Conservation (phyloP, 768 basidiomycete species). For the Termitomyces eurrhizus region DNA sequence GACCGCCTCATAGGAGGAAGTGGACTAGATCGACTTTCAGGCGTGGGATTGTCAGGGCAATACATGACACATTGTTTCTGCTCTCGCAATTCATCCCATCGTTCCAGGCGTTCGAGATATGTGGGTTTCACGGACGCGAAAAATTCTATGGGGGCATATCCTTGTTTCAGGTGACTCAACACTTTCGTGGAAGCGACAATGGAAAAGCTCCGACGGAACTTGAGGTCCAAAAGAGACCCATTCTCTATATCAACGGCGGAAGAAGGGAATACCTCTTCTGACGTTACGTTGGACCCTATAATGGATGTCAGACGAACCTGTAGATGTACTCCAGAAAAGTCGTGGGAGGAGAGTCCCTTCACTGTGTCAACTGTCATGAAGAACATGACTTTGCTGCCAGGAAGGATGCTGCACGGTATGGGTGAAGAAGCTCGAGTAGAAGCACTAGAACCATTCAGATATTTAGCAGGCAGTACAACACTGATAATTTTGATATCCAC, state of each 20-base stretch:
- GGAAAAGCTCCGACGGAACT: constrained; percentile 80
- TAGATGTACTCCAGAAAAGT: constrained; percentile 81
- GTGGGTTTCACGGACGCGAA: constrained; percentile 79
- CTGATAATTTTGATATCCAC: constrained; percentile 80
- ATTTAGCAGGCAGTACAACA: constrained; percentile 56
- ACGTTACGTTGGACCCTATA: constrained; percentile 60
- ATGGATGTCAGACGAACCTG: constrained; percentile 89
- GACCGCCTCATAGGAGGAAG: constrained; percentile 84
- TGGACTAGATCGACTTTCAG: constrained; percentile 37
- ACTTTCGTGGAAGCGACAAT: constrained; percentile 74
- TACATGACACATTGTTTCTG: constrained; percentile 47
- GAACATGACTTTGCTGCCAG: constrained; percentile 82
- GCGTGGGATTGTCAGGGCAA: constrained; percentile 28
- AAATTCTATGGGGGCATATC: constrained; percentile 86
- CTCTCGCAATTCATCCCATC: constrained; percentile 93
- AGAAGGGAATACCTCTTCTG: constrained; percentile 85
- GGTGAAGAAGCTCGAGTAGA: constrained; percentile 79
- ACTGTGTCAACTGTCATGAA: constrained; percentile 83
- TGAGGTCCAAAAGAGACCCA: constrained; percentile 71
- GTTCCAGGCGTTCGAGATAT: constrained; percentile 85
- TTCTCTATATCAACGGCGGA: constrained; percentile 67
- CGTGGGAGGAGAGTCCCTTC: constrained; percentile 85
- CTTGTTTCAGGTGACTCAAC: constrained; percentile 63
- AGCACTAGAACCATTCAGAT: constrained; percentile 54
- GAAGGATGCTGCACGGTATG: constrained; percentile 56